Conservation (phyloP, 2,329 filamentous ascomycete species). For the Calonectria hawksworthii region DNA sequence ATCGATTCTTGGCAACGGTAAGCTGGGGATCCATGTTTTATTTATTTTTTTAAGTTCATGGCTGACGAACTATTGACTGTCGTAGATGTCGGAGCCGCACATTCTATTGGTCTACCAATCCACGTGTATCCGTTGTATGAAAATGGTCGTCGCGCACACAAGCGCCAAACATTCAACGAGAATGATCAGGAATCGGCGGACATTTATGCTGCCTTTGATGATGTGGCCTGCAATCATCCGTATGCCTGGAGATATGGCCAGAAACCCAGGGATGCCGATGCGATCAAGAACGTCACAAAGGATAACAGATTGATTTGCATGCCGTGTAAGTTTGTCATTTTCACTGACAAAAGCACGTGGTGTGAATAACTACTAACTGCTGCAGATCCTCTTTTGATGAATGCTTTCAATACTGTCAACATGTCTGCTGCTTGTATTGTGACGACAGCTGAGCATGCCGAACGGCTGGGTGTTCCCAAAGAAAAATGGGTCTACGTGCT, state of each 20-base stretch:
- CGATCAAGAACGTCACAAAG: slow-evolving; percentile 66
- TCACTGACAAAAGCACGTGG: no score
- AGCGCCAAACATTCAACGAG: slow-evolving; percentile 64
- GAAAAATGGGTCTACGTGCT: slow-evolving; percentile 75
- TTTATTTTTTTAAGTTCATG: not conserved
- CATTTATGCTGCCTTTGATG: slow-evolving; percentile 73
- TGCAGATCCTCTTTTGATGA: slow-evolving; percentile 77
- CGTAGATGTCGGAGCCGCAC: slow-evolving; percentile 67
- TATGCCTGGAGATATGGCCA: slow-evolving; percentile 71
- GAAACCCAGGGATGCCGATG: slow-evolving; percentile 58
- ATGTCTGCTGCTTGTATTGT: slow-evolving; percentile 72
- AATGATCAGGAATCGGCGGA: slow-evolving; percentile 72
- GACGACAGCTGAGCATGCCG: slow-evolving; percentile 69
- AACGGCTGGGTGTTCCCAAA: slow-evolving; percentile 65
- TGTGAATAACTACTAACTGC: fast-evolving
- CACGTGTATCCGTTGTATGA: slow-evolving; percentile 79
- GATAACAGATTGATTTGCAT: slow-evolving; percentile 78
- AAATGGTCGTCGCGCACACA: slow-evolving; percentile 71
- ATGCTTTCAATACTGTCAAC: slow-evolving; percentile 79
- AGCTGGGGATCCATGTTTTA: not conserved
- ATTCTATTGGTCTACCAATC: slow-evolving; percentile 73
- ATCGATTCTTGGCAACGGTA: slow-evolving; percentile 50
- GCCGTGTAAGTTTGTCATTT: slow-evolving; percentile 64
- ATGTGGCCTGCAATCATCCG: slow-evolving; percentile 65
- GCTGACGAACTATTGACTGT: not conserved